Conservation (phyloP, 2,329 filamentous ascomycete genomes). For the Sarocladium strictum region DNA sequence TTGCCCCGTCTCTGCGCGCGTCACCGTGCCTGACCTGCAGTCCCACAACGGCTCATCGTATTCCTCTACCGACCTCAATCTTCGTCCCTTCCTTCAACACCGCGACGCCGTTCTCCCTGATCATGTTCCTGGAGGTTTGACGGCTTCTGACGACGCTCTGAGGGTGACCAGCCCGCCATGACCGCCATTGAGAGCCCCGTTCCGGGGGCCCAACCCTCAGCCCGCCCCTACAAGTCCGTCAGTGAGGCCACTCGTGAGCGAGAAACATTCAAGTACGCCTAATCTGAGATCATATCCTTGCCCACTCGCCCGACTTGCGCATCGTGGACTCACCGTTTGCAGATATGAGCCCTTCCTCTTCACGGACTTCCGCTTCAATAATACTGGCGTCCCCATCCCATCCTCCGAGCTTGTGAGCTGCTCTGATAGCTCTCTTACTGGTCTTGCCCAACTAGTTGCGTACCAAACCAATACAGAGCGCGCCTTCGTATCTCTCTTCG, state of each 20-base stretch:
- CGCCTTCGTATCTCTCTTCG: conserved; percentile 41
- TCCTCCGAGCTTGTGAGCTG: conserved; percentile 17
- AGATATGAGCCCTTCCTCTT: conserved; percentile 7
- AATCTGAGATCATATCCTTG: too few relatives aligned
- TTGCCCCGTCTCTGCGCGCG: background rate
- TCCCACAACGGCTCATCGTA: background rate
- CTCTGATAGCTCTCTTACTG: conserved; percentile 31
- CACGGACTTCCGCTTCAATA: conserved; percentile 17
- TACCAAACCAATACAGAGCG: conserved; percentile 34
- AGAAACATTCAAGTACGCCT: conserved; percentile 10
- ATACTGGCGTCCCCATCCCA: conserved; percentile 17
- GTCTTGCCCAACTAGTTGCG: conserved; percentile 40
- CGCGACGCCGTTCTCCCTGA: background rate
- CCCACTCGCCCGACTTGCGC: too few relatives aligned
- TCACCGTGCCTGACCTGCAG: background rate
- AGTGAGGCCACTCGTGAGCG: conserved; percentile 7
- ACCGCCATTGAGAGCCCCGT: background rate
- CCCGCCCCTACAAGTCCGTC: conserved; percentile 5
- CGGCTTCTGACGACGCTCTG: background rate
- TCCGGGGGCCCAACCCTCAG: background rate
- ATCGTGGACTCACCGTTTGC: background rate
- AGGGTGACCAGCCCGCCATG: background rate
- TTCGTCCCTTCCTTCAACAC: too few relatives aligned
- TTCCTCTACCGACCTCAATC: background rate
- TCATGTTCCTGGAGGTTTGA: background rate